Conservation (phyloP, 352 stramenopile genomes). For the Globisporangium paroecandrum region DNA sequence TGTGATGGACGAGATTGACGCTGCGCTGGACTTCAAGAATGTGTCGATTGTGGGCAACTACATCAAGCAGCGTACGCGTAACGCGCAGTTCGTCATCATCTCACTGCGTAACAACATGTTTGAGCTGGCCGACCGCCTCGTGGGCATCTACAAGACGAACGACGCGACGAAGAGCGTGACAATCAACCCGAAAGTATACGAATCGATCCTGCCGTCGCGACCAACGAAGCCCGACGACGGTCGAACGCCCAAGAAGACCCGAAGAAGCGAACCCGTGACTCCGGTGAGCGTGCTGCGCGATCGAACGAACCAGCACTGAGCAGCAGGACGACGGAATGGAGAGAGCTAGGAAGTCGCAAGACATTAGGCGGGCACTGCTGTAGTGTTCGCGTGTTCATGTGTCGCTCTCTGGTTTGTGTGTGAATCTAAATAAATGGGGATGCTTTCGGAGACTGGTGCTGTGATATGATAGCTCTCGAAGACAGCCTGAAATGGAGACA, state of each 20-base stretch:
- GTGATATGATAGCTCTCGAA: not conserved
- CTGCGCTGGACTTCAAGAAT: conserved; percentile 98
- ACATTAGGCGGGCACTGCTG: not conserved
- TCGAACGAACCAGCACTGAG: conserved; percentile 37
- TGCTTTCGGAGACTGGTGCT: not conserved
- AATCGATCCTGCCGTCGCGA: conserved; percentile 31
- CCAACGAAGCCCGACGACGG: not conserved
- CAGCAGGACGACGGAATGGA: not conserved
- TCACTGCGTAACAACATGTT: conserved; percentile 99
- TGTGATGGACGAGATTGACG: conserved; percentile 97
- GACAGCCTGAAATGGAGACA: not conserved
- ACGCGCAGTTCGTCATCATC: conserved; percentile 99
- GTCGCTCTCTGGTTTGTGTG: not conserved
- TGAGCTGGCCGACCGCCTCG: conserved; percentile 97
- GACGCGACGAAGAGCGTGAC: conserved; percentile 99
- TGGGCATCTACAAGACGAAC: conserved; percentile 99
- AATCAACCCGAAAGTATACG: conserved; percentile 95
- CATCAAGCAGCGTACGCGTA: conserved; percentile 99
- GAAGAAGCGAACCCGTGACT: conserved; percentile 14
- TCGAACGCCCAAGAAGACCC: conserved; percentile 19
- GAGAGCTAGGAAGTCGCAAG: not conserved
- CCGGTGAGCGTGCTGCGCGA: conserved; percentile 28
- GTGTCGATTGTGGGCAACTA: conserved; percentile 99
- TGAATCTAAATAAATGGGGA: not conserved
- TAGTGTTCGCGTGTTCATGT: not conserved